phyloP scores from a whole-genome alignment of 345 rosid genomes.

The Syzygium aromaticum region DNA sequence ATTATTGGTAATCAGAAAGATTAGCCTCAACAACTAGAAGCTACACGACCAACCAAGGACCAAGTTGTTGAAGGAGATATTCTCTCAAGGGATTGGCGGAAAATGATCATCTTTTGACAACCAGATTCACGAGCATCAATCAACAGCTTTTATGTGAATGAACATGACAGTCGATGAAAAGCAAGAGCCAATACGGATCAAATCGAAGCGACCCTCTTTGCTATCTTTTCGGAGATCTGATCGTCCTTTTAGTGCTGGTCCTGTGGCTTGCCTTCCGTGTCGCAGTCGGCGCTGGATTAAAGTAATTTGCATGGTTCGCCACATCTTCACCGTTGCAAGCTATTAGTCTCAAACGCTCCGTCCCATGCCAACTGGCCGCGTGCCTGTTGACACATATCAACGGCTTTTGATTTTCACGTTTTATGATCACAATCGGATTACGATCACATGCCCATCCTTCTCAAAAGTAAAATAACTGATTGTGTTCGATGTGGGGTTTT shows the following conservation, averaged over 20 bases:
- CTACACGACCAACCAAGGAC: not conserved
- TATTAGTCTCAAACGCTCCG: not conserved
- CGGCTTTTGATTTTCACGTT: not conserved
- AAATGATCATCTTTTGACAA: not conserved
- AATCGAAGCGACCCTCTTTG: not conserved
- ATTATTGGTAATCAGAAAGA: not conserved
- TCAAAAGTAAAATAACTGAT: not conserved
- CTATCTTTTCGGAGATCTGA: not conserved
- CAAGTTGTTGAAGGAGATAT: not conserved
- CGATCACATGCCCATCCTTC: not conserved
- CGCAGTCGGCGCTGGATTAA: not conserved
- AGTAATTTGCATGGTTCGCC: not conserved
- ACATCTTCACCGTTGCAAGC: not conserved
- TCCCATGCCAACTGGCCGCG: not conserved
- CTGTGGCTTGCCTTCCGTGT: not conserved
- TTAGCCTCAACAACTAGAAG: constrained; percentile 1
- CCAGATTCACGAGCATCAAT: not conserved
- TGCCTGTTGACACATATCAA: not conserved
- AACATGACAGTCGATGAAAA: not conserved
- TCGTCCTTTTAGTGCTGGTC: not conserved
- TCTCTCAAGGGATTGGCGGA: not conserved
- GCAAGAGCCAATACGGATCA: not conserved
- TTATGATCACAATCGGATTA: not conserved
- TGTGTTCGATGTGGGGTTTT: not conserved
- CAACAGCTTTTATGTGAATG: not conserved